These are phyloP conservation scores for Kwoniella bestiolae DNA, from an alignment of 768 basidiomycete species.

Conservation along the genomic window DNA sequence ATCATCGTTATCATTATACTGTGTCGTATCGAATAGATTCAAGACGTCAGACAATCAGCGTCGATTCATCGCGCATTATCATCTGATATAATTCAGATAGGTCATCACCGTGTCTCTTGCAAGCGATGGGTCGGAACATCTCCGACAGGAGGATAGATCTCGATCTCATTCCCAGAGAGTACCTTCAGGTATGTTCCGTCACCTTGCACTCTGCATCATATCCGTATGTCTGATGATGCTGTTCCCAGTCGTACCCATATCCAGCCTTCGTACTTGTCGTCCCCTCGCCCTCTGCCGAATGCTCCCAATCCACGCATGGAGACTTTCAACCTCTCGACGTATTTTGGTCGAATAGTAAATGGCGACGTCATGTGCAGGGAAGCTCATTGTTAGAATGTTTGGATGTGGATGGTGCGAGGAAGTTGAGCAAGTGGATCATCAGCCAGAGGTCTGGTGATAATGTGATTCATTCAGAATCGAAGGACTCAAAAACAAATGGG, in stretches of 20 bases:
- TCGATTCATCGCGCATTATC: no score
- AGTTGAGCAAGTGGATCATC: constrained; percentile 48
- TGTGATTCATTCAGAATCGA: no score
- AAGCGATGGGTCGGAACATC: no score
- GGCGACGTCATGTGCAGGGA: constrained; percentile 34
- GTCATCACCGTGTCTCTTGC: no score
- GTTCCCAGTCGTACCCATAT: constrained; percentile 30
- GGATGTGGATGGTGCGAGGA: constrained; percentile 35
- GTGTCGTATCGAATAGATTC: no score
- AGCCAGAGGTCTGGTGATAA: background rate
- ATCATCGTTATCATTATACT: no score
- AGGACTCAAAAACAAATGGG: background rate
- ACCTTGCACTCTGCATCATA: background rate
- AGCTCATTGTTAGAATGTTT: constrained; percentile 44
- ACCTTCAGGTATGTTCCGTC: background rate
- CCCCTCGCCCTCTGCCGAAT: constrained; percentile 32
- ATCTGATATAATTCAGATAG: no score
- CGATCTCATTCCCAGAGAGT: background rate
- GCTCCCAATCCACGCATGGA: constrained; percentile 25
- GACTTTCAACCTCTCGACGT: constrained; percentile 31
- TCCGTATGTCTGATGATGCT: background rate
- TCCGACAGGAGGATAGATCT: constrained; percentile 2
- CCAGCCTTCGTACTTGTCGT: constrained; percentile 43
- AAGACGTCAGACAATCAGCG: no score
- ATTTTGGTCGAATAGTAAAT: constrained; percentile 46